Conservation (phyloP, 352 stramenopile species). For the Phytophthora sp. region DNA sequence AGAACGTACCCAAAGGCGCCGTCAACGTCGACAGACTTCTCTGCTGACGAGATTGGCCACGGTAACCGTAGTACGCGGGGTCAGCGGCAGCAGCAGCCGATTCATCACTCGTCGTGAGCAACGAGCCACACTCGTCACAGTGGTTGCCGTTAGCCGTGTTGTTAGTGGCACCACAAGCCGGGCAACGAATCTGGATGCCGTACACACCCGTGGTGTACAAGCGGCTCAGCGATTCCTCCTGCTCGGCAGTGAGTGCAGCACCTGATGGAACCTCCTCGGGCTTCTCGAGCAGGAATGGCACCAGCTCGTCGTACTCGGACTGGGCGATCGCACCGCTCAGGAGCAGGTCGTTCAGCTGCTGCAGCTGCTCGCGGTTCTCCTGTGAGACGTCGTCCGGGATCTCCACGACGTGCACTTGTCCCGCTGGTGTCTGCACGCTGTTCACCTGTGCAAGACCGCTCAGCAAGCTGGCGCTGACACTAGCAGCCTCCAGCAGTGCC, state of each 20-base stretch:
- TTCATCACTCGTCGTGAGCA: slow-evolving; percentile 83
- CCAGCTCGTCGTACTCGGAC: slow-evolving; percentile 86
- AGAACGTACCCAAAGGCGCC: slow-evolving; percentile 76
- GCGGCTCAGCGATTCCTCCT: slow-evolving; percentile 83
- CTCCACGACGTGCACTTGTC: slow-evolving; percentile 82
- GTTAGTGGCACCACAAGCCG: slow-evolving; percentile 84
- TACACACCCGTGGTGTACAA: slow-evolving; percentile 81
- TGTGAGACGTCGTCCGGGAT: slow-evolving; percentile 85
- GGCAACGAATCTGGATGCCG: slow-evolving; percentile 88
- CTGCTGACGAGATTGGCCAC: slow-evolving; percentile 59
- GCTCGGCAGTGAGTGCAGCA: slow-evolving; percentile 74
- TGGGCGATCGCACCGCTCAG: slow-evolving; percentile 84
- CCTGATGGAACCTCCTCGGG: slow-evolving; percentile 60
- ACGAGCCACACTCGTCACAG: slow-evolving; percentile 84
- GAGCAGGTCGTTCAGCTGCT: slow-evolving; percentile 87
- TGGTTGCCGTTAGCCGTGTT: slow-evolving; percentile 90
- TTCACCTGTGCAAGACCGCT: slow-evolving; percentile 83
- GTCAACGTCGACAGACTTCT: slow-evolving; percentile 67
- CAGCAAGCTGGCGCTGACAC: slow-evolving; percentile 75
- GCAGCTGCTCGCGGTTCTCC: slow-evolving; percentile 86
- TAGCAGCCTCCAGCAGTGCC: slow-evolving; percentile 66
- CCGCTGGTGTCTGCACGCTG: slow-evolving; percentile 65
- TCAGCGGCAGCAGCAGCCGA: slow-evolving; percentile 51
- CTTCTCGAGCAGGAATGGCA: slow-evolving; percentile 87
- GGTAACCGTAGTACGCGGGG: slow-evolving; percentile 65